Evolutionary conservation across 1,139 yeast species (phyloP).

Genomic region (Kodamaea suecica): DNA sequence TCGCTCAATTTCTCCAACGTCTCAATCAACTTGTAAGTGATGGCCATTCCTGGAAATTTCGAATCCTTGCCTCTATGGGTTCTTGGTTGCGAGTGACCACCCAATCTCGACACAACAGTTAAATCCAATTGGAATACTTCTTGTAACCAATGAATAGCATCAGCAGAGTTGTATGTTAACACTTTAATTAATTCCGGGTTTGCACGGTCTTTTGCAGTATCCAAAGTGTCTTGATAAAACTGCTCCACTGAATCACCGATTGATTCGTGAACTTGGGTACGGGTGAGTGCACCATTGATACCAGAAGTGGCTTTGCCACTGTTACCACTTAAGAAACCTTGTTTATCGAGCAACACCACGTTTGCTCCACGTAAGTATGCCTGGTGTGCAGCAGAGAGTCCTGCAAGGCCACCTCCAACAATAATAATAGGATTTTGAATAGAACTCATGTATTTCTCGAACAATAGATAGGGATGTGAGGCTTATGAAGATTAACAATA

Average conservation of each 20-base stretch:
- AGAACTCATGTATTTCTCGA: neutral
- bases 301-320: conserved; percentile 83
- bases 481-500: no score
- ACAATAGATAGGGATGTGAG: neutral
- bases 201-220: conserved; percentile 63
- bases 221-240: conserved; percentile 64
- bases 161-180: conserved; percentile 51
- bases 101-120: conserved; percentile 64
- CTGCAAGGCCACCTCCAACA: conserved; percentile 82
- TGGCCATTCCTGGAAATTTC: conserved; percentile 73
- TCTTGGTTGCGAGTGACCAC: conserved; percentile 73
- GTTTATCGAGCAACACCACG: conserved; percentile 61
- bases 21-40: conserved; percentile 60
- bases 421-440: conserved; percentile 48
- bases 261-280: conserved; percentile 51
- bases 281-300: conserved; percentile 70
- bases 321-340: conserved; percentile 68
- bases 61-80: conserved; percentile 72
- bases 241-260: conserved; percentile 56
- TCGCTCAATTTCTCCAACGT: conserved; percentile 50
- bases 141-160: conserved; percentile 73
- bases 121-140: conserved; percentile 57
- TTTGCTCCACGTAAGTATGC: conserved; percentile 55
- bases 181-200: conserved; percentile 51
- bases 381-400: conserved; percentile 72